Conservation (phyloP, 2,329 filamentous ascomycete genomes). For the Paraconiothyrium brasiliense region DNA sequence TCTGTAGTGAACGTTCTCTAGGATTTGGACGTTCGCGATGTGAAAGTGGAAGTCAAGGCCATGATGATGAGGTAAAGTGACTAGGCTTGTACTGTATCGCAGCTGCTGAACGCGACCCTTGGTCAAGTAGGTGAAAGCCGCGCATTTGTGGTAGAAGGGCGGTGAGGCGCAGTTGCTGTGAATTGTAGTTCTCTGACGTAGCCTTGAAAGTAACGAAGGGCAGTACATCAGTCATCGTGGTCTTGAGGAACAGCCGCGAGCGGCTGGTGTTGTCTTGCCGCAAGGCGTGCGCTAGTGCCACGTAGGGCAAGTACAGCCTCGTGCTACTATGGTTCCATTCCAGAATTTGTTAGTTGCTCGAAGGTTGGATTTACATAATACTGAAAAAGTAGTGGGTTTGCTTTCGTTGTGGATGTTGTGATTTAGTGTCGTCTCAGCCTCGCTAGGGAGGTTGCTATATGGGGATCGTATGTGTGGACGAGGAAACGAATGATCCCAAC, state of each 20-base stretch:
- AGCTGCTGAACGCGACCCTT: not conserved
- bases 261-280: not conserved
- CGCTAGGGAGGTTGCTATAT: no score
- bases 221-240: not conserved
- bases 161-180: not conserved
- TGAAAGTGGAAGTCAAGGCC: not conserved
- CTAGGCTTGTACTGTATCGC: not conserved
- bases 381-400: not conserved
- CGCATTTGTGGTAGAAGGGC: not conserved
- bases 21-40: not conserved
- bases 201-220: not conserved
- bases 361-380: not conserved
- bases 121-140: not conserved
- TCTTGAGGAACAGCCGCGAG: not conserved
- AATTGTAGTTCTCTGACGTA: not conserved
- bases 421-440: not conserved
- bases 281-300: not conserved
- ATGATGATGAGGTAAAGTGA: not conserved
- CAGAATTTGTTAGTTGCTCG: not conserved
- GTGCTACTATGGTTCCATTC: not conserved
- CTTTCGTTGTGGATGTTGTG: not conserved
- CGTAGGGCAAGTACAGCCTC: not conserved
- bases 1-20: not conserved
- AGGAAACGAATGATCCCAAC: no score
- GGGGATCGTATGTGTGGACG: no score